Evolutionary conservation across 768 basidiomycete species (phyloP).

Genomic region (Mycena galopus): DNA sequence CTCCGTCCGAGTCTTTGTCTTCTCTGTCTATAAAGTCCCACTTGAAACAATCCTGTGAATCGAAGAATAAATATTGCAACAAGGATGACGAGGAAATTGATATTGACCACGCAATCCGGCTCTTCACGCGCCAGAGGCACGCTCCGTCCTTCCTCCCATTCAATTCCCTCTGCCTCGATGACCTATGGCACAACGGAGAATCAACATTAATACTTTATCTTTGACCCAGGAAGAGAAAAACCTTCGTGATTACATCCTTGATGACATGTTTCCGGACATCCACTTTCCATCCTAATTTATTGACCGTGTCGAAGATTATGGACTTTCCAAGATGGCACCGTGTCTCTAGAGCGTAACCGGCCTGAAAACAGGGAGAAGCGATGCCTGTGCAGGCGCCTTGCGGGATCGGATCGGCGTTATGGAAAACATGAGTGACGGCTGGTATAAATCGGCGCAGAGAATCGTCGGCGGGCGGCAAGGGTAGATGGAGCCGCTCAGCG

Average conservation of each 20-base stretch:
- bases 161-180: conserved; percentile 60
- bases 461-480: conserved; percentile 63
- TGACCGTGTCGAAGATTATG: conserved; percentile 91
- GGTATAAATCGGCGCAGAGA: conserved; percentile 66
- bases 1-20: background rate
- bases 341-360: conserved; percentile 90
- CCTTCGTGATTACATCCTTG: conserved; percentile 72
- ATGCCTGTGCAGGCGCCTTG: conserved; percentile 86
- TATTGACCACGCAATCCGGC: conserved; percentile 69
- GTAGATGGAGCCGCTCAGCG: conserved; percentile 87
- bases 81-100: conserved; percentile 6
- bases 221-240: no score
- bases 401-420: conserved; percentile 94
- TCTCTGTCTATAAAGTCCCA: conserved; percentile 74
- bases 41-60: conserved; percentile 78
- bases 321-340: conserved; percentile 90
- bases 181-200: no score
- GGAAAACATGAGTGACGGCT: conserved; percentile 84
- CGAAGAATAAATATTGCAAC: background rate
- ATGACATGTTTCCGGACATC: conserved; percentile 86
- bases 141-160: conserved; percentile 63
- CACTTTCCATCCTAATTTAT: conserved; percentile 83
- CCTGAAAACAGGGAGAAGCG: conserved; percentile 81
- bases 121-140: conserved; percentile 75
- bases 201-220: no score